Percentiles rank a stretch among this genome's conserved stretches.
These are phyloP conservation scores for Penicillium paneum DNA, from an alignment of 2,329 filamentous ascomycete genomes.

Conservation along the genomic window DNA sequence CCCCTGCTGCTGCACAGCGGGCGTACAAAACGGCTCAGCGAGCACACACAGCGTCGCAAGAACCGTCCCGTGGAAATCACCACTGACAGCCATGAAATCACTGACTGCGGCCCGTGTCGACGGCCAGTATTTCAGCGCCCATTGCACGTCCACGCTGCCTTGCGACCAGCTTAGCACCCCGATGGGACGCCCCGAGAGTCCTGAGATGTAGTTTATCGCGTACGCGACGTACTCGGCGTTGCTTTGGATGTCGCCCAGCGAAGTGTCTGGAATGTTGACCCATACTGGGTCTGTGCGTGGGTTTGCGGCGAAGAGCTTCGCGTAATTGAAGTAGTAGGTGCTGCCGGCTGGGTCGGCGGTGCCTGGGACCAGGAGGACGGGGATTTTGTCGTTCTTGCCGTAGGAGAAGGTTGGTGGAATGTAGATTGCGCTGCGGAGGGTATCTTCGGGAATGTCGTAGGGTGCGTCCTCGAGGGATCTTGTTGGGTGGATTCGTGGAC, in stretches of 20 bases:
- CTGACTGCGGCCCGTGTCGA: constrained; percentile 5
- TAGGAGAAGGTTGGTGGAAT: constrained; percentile 4
- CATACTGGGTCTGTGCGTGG: constrained; percentile 4
- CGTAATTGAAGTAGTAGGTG: constrained; percentile 8
- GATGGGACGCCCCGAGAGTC: constrained; percentile 30
- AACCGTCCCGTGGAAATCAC: constrained; percentile 1
- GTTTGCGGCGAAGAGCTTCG: not conserved
- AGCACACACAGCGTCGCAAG: not conserved
- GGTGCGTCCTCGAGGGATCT: constrained; percentile 1
- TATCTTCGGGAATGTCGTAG: constrained; percentile 2
- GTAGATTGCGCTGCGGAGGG: constrained; percentile 6
- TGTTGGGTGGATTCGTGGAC: constrained; percentile 1
- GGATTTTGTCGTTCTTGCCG: not conserved
- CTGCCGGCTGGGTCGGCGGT: constrained; percentile 5
- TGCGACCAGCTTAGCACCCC: constrained; percentile 56
- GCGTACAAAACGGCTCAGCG: not conserved
- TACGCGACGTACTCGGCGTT: constrained; percentile 13
- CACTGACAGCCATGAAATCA: constrained; percentile 2
- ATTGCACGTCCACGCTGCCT: constrained; percentile 54
- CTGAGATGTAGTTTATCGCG: constrained; percentile 8
- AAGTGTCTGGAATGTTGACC: constrained; percentile 8
- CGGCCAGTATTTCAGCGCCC: constrained; percentile 49
- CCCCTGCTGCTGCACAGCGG: constrained; percentile 3
- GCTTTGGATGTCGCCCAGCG: constrained; percentile 3
- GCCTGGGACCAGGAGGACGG: constrained; percentile 3